Conservation (phyloP, 495 filamentous ascomycete species). For the Pyrenula aspistea region DNA sequence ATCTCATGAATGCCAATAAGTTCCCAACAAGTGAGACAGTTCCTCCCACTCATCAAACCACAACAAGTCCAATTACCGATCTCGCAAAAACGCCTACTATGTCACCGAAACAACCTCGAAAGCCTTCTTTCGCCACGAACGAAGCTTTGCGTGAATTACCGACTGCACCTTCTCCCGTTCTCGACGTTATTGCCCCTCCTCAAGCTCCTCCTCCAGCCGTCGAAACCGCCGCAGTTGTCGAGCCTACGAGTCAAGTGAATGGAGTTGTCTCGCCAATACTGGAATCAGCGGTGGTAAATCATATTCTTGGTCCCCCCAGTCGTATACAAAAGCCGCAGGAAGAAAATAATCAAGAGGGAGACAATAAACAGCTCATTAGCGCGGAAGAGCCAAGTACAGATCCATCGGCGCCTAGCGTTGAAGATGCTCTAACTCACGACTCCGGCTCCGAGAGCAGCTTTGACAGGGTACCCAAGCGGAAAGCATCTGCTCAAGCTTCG, state of each 20-base stretch:
- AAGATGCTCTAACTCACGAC: background rate
- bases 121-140: background rate
- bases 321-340: background rate
- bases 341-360: too few species aligned
- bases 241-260: background rate
- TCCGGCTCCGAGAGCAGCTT: background rate
- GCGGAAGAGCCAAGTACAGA: background rate
- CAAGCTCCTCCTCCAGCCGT: background rate
- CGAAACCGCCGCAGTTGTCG: background rate
- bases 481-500: background rate
- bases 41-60: constrained; percentile 15
- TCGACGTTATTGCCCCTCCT: background rate
- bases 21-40: constrained; percentile 11
- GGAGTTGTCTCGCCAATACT: background rate
- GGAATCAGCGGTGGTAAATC: background rate
- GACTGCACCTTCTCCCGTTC: background rate
- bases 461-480: background rate
- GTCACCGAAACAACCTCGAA: background rate
- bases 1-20: constrained; percentile 29
- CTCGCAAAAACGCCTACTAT: constrained; percentile 9
- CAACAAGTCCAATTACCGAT: constrained; percentile 27
- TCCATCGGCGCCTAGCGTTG: background rate
- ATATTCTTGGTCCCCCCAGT: background rate
- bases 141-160: background rate
- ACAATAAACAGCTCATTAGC: background rate